Base-by-base conservation (phyloP, 129 eudicot species). In the Lactuca sativa region DNA sequence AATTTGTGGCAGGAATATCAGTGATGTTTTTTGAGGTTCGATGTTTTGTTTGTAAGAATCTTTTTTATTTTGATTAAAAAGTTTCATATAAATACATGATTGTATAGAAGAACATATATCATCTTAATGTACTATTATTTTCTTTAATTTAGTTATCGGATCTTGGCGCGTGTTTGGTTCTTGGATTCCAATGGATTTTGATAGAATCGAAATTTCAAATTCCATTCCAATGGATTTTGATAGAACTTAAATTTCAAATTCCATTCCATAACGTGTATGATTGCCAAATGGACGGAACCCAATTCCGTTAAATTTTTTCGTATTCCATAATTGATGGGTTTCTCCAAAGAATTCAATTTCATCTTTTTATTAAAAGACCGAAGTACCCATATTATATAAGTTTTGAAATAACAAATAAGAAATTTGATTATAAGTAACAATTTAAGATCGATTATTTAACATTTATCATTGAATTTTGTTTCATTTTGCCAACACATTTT, bases 1-100 rank as follows among this genome's bases (percentile, higher is more conserved):
- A 58, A 70, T 70, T 61, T 82, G 43, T 73, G 61, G 59, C 76
- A 79, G 81, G 74, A 68, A 76, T 68, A 62, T 66, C 70, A 52
- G 67, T 76, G 71, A 68, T 81, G 78, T 75, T 69, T 79, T 69
- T 81, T 62, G 67, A 80, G 77, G 77, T 80, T 77, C 57, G 7
- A 34, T 58, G 38, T 37, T 31, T 72, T 78, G 78, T 64, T 73
- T 80, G 87, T 77, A 76, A 77, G 67, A 64, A 57, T 78, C 52
- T 25, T 41, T 9, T 34, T n/a, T 14, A 59, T 34, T 66, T 62
- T 49, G 62, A 60, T 72, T 51, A 8, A 34, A 47, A 52, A 18
- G 52, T 61, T 61, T 7, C 54, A 36, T 40, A 44, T 38, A 51
- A 71, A 2, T 49, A 36, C 52, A 47, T 62, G 47, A 72, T 41